Percentiles rank a stretch among this genome's conserved stretches.
Conservation (phyloP, 177 flowering plant species). For the Tripterygium wilfordii region DNA sequence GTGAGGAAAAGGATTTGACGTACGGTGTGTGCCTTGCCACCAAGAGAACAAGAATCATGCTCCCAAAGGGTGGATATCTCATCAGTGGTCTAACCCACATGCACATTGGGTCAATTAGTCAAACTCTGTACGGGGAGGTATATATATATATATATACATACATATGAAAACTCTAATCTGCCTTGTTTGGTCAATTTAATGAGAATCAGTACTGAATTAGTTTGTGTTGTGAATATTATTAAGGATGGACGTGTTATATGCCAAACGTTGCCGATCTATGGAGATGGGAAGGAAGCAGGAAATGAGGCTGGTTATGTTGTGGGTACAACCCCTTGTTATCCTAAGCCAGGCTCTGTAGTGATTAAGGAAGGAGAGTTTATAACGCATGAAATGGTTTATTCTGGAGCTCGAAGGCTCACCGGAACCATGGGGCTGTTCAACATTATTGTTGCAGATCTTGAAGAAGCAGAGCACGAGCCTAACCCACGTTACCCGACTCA, state of each 20-base stretch:
- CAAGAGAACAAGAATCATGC: slow-evolving; percentile 32
- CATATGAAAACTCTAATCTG: no score
- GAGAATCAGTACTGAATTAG: no score
- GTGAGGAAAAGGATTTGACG: slow-evolving; percentile 20
- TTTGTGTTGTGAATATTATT: no score
- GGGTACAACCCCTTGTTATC: slow-evolving; percentile 90
- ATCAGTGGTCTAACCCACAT: slow-evolving; percentile 83
- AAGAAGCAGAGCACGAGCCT: no score
- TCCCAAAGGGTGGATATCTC: slow-evolving; percentile 66
- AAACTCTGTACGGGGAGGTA: no score
- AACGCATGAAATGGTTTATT: slow-evolving; percentile 59
- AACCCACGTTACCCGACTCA: no score
- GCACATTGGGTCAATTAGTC: slow-evolving; percentile 70
- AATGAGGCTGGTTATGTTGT: slow-evolving; percentile 80
- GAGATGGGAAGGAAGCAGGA: slow-evolving; percentile 62
- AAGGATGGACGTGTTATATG: slow-evolving; percentile 78
- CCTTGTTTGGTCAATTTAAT: no score
- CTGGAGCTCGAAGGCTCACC: slow-evolving; percentile 42
- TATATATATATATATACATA: slow-evolving; percentile 78
- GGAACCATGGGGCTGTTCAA: slow-evolving; percentile 94
- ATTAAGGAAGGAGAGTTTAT: slow-evolving; percentile 56
- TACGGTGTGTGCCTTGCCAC: slow-evolving; percentile 34
- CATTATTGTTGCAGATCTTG: slow-evolving; percentile 53
- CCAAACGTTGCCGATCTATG: slow-evolving; percentile 65
- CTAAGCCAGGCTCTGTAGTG: slow-evolving; percentile 61